Percentiles rank a stretch among this genome's conserved stretches.
Conservation (phyloP, 2,329 filamentous ascomycete genomes). For the Metarhizium robertsii region DNA sequence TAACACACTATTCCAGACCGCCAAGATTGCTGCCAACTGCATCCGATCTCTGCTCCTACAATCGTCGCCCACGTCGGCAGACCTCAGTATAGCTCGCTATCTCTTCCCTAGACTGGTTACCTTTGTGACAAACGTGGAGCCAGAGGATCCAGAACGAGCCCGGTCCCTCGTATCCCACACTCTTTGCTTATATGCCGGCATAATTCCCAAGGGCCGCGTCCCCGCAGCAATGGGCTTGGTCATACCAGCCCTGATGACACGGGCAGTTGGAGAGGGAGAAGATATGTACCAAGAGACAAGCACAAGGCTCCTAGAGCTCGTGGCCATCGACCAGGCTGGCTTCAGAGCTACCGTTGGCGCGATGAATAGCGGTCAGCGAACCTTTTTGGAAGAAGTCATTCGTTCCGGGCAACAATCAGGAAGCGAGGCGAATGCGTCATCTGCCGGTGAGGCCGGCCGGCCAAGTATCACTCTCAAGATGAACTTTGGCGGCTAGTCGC, state of each 20-base stretch:
- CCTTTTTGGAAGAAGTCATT: constrained; percentile 74
- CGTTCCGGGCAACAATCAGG: constrained; percentile 47
- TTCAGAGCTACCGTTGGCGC: constrained; percentile 68
- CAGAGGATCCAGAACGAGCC: constrained; percentile 72
- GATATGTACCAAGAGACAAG: constrained; percentile 64
- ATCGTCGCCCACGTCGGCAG: constrained; percentile 50
- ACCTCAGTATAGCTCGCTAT: constrained; percentile 64
- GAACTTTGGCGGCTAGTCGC: constrained; percentile 58
- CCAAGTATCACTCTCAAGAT: constrained; percentile 92
- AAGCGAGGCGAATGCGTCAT: constrained; percentile 29
- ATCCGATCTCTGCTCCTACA: constrained; percentile 73
- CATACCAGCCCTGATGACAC: constrained; percentile 64
- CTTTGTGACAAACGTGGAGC: constrained; percentile 61
- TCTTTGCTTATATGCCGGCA: constrained; percentile 60
- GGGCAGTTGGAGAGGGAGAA: constrained; percentile 56
- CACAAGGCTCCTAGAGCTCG: constrained; percentile 68
- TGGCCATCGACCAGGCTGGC: constrained; percentile 58
- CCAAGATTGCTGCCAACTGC: constrained; percentile 85
- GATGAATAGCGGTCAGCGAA: constrained; percentile 61
- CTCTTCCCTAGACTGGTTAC: constrained; percentile 65
- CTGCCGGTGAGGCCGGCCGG: constrained; percentile 38
- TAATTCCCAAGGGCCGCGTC: constrained; percentile 34
- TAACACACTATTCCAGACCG: constrained; percentile 41
- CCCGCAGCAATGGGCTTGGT: constrained; percentile 64
- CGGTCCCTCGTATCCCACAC: constrained; percentile 63